Base-by-base conservation (phyloP, 164 flowering plant genomes). In the Tetrastigma voinierianum region DNA sequence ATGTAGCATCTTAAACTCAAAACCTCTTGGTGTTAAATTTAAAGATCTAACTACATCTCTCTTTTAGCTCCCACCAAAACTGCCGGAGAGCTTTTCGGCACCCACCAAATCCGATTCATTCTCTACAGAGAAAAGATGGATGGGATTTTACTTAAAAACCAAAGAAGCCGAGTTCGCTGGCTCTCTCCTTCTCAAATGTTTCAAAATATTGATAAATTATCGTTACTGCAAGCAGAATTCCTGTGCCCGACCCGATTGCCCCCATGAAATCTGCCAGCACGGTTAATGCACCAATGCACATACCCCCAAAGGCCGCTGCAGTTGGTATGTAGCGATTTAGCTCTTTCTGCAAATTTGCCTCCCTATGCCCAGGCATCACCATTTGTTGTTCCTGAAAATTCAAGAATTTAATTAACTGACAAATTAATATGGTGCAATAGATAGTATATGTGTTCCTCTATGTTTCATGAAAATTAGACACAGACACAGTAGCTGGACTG, bases 201-300 rank as follows among this genome's bases (percentile, higher is more conserved):
- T 87, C 92, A 51, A 84, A 86, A 67, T 87, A 85, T 65, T 87
- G 91, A 55, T 87, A 87, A 21, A 87, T 85, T 66, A 87, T 87
- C 3, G 91, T 87, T 15, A 85, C 91, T 0, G 91, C 91, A 57
- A 87, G 85, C 3, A 87, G 73, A 62, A 87, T 87, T 46, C 91
- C 91, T 15, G 91, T 87, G 3, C 91, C 91, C 1, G 92, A 87
- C n/a, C 92, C 92, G 24, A 87, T 87, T 3, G 92, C 92, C 0
- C 92, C 92, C 92, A 87, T 87, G 74, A 87, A 81, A 76, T 87
- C 92, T 11, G 92, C 89, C 78, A 87, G 70, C 49, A 85, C 92
- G 1, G 89, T 87, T 24, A 87, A 66, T 58, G 92, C 92, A 47
- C 91, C 91, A 59, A 87, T 87, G 79, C 91, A 87, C 74, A 87